Conservation (phyloP, 192 early-diverging fungal genomes). For the Oehlia diaphana region DNA sequence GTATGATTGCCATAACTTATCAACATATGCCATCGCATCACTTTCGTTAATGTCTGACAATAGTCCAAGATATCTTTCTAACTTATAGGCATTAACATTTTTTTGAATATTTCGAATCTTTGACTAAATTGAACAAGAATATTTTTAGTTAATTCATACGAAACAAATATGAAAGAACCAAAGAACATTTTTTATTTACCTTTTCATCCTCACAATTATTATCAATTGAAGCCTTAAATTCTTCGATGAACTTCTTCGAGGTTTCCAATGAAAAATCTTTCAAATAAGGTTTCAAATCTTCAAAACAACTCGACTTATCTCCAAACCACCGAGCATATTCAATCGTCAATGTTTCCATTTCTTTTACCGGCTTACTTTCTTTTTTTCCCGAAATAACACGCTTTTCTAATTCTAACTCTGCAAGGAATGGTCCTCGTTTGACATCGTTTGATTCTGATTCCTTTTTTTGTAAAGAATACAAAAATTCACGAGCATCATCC, state of each 20-base stretch:
- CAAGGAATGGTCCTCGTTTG: conserved; percentile 75
- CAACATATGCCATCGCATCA: conserved; percentile 32
- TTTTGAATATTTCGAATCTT: conserved; percentile 41
- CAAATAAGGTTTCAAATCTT: conserved; percentile 69
- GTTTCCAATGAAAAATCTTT: conserved; percentile 33
- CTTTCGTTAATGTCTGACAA: neutral
- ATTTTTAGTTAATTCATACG: neutral
- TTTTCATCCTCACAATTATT: conserved; percentile 42
- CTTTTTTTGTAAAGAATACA: conserved; percentile 39
- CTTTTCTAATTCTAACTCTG: conserved; percentile 61
- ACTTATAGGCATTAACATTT: conserved; percentile 39
- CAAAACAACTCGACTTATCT: conserved; percentile 67
- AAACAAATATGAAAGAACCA: neutral
- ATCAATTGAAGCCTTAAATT: conserved; percentile 32
- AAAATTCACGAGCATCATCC: conserved; percentile 43
- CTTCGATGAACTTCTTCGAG: conserved; percentile 38
- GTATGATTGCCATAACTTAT: conserved; percentile 44
- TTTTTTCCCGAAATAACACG: conserved; percentile 35
- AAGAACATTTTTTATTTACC: conserved; percentile 30
- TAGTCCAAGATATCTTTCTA: conserved; percentile 39
- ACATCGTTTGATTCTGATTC: conserved; percentile 35
- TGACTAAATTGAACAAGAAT: conserved; percentile 19
- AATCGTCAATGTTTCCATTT: conserved; percentile 9
- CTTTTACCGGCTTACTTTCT: conserved; percentile 25
- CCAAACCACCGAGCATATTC: conserved; percentile 67